Evolutionary conservation across 371 early-diverging fungal genomes (phyloP).

Genomic region (Mucor plumbeus): DNA sequence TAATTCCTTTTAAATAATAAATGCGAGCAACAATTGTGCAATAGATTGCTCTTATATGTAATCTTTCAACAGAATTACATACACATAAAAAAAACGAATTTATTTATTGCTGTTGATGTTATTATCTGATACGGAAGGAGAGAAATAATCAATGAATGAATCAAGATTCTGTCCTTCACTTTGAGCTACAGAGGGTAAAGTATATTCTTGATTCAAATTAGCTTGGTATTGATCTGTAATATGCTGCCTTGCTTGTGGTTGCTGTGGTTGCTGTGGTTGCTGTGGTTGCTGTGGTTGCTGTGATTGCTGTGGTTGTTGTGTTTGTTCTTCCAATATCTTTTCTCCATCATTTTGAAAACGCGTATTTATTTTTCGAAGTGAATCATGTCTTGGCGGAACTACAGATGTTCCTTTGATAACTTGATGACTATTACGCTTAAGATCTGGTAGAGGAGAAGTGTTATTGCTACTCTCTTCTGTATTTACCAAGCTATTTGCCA

Average conservation of each 20-base stretch:
- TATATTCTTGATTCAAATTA: conserved; percentile 5
- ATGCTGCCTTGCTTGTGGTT: neutral
- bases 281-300: neutral
- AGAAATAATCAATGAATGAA: conserved; percentile 9
- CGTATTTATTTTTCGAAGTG: conserved; percentile 8
- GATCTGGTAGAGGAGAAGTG: neutral
- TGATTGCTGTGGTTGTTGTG: neutral
- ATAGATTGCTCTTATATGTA: too few species aligned
- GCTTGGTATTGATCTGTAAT: conserved; percentile 7
- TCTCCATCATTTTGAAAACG: neutral
- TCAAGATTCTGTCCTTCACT: conserved; percentile 2
- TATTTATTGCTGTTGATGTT: neutral
- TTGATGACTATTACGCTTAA: conserved; percentile 1
- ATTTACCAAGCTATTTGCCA: neutral
- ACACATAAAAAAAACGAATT: neutral
- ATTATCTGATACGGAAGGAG: neutral
- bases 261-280: neutral
- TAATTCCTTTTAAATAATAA: too few species aligned
- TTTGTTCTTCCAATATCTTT: conserved; percentile 1
- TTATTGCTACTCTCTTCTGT: neutral
- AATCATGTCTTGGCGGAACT: conserved; percentile 22
- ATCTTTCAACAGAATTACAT: neutral
- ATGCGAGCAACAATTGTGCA: too few species aligned
- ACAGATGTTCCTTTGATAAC: neutral
- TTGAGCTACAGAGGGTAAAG: neutral